These are phyloP conservation scores for Corinectria fuckeliana DNA, from an alignment of 2,329 filamentous ascomycete genomes.

Conservation along the genomic window DNA sequence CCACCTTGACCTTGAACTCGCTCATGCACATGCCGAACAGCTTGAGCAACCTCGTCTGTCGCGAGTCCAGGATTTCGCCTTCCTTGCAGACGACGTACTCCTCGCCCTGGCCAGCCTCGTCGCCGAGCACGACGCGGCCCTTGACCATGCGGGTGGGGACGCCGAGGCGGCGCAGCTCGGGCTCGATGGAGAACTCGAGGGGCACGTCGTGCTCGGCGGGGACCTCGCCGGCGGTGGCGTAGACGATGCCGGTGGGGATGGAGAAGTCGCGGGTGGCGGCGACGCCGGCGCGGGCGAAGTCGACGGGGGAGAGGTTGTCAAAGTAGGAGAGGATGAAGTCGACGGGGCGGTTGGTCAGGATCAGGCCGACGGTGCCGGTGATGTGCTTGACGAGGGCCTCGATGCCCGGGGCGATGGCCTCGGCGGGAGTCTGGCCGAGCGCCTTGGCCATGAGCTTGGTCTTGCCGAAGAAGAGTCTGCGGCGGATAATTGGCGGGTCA, in stretches of 20 bases:
- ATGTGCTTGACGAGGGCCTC: slow-evolving; percentile 73
- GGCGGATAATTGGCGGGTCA: slow-evolving; percentile 10
- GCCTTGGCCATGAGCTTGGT: slow-evolving; percentile 99
- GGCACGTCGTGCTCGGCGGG: slow-evolving; percentile 82
- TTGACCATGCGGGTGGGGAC: slow-evolving; percentile 89
- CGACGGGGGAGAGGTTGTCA: slow-evolving; percentile 72
- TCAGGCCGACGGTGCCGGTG: slow-evolving; percentile 82
- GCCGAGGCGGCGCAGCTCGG: slow-evolving; percentile 85
- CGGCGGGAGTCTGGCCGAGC: slow-evolving; percentile 78
- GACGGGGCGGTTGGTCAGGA: slow-evolving; percentile 84
- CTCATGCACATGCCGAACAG: slow-evolving; percentile 89
- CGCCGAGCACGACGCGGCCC: slow-evolving; percentile 80
- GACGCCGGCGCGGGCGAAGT: slow-evolving; percentile 90
- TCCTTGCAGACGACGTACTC: slow-evolving; percentile 83
- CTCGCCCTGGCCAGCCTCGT: slow-evolving; percentile 58
- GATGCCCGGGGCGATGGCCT: slow-evolving; percentile 82
- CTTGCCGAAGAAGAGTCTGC: slow-evolving; percentile 96
- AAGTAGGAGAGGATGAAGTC: slow-evolving; percentile 76
- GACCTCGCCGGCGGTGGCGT: slow-evolving; percentile 81
- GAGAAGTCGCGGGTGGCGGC: slow-evolving; percentile 76
- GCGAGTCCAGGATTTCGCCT: slow-evolving; percentile 84
- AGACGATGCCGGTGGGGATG: slow-evolving; percentile 83
- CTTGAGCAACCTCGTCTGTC: slow-evolving; percentile 93
- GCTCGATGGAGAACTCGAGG: slow-evolving; percentile 87
- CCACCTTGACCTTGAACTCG: slow-evolving; percentile 83